Conservation (phyloP, 169 alveolate genomes). For the Eimeria maxima region DNA sequence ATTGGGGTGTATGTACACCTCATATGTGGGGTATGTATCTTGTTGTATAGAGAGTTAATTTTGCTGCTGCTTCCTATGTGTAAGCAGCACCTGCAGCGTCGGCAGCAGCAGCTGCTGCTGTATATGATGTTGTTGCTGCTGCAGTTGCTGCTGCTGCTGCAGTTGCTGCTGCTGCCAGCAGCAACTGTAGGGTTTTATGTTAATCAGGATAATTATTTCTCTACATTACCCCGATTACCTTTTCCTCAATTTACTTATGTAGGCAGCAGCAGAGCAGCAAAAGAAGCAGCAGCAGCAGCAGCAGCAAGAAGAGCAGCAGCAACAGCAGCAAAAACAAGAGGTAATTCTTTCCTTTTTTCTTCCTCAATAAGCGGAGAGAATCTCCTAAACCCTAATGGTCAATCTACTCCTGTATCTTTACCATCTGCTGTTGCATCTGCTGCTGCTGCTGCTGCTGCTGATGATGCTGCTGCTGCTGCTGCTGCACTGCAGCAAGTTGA, state of each 20-base stretch:
- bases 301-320: constrained; percentile 1
- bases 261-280: neutral
- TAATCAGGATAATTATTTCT: neutral
- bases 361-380: neutral
- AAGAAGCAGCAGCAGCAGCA: neutral
- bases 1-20: neutral
- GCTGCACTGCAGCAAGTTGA: neutral
- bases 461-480: neutral
- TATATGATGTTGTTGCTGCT: too few relatives aligned
- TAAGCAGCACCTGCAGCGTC: too few relatives aligned
- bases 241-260: neutral
- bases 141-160: too few relatives aligned
- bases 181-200: too few relatives aligned
- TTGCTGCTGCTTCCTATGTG: too few relatives aligned
- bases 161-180: too few relatives aligned
- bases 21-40: neutral
- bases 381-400: neutral
- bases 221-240: neutral
- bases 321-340: neutral
- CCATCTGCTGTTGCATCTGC: neutral
- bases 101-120: neutral
- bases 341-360: neutral
- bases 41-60: neutral
- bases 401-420: neutral
- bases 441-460: constrained; percentile 13